These are phyloP conservation scores for Ceratobasidium sp. DNA, from an alignment of 1,284 basidiomycete genomes.

Conservation along the genomic window DNA sequence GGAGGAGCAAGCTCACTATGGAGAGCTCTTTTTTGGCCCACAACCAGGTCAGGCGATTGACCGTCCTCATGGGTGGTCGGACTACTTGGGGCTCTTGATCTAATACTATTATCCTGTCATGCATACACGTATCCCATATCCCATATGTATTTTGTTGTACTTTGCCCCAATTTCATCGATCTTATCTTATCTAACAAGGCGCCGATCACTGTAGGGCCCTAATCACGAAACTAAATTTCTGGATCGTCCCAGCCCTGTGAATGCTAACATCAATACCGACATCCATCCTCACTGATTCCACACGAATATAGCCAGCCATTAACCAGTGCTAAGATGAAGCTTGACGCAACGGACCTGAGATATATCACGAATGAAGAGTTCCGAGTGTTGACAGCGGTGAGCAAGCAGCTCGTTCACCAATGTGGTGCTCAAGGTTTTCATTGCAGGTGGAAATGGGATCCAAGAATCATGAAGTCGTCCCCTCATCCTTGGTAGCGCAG, in stretches of 20 bases:
- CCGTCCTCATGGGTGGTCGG: slow-evolving; percentile 15
- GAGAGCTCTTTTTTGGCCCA: slow-evolving; percentile 28
- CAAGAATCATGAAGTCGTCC: slow-evolving; percentile 97
- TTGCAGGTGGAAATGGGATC: slow-evolving; percentile 92
- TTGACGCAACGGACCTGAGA: slow-evolving; percentile 92
- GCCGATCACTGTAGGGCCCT: slow-evolving; percentile 29
- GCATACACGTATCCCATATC: background rate
- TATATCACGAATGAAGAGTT: slow-evolving; percentile 94
- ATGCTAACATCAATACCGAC: background rate
- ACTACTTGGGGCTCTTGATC: slow-evolving; percentile 20
- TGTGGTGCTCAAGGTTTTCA: background rate
- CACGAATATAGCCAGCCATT: background rate
- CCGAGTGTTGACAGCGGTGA: slow-evolving; percentile 87
- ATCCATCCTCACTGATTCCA: background rate
- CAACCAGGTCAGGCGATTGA: slow-evolving; percentile 8
- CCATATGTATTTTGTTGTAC: background rate
- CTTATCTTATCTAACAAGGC: slow-evolving; percentile 36
- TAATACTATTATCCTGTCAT: background rate
- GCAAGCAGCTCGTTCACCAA: slow-evolving; percentile 46
- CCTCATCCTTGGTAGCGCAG: slow-evolving; percentile 84
- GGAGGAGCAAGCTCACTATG: slow-evolving; percentile 28
- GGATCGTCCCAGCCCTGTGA: slow-evolving; percentile 12
- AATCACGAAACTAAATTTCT: slow-evolving; percentile 27
- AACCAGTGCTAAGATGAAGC: slow-evolving; percentile 67
- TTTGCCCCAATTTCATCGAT: background rate